These are phyloP conservation scores for Eimeria maxima DNA, from an alignment of 169 alveolate genomes.

Conservation along the genomic window DNA sequence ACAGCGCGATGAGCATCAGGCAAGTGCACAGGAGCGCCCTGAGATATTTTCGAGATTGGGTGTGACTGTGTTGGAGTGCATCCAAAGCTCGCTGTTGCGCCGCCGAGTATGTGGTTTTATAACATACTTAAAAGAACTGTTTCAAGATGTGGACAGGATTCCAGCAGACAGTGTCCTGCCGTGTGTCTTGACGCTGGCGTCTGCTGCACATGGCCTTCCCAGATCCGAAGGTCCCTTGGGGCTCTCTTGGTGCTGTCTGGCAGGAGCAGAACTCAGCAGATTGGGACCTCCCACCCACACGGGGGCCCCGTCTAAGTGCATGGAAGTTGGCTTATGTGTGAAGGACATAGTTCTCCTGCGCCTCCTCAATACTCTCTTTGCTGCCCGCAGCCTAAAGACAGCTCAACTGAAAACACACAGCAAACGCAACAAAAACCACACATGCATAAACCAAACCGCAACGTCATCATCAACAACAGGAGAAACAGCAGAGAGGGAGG, in stretches of 20 bases:
- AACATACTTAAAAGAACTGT: neutral
- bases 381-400: neutral
- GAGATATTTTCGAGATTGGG: too few relatives aligned
- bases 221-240: too few relatives aligned
- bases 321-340: neutral
- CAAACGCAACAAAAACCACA: neutral
- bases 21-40: too few relatives aligned
- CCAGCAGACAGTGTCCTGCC: neutral
- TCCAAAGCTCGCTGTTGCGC: too few relatives aligned
- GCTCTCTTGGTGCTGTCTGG: conserved; percentile 34
- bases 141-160: neutral
- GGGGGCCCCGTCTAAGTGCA: neutral
- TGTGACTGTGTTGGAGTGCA: too few relatives aligned
- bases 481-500: neutral
- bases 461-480: neutral
- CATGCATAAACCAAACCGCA: neutral
- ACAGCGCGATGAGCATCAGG: too few relatives aligned
- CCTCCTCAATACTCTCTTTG: neutral
- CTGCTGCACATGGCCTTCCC: conserved; percentile 41
- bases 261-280: neutral
- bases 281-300: neutral
- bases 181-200: conserved; percentile 16
- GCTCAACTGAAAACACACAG: neutral
- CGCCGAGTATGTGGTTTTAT: neutral
- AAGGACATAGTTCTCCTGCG: conserved; percentile 1